phyloP scores from a whole-genome alignment of 2,329 filamentous ascomycete genomes.

The Fusarium sp. region DNA sequence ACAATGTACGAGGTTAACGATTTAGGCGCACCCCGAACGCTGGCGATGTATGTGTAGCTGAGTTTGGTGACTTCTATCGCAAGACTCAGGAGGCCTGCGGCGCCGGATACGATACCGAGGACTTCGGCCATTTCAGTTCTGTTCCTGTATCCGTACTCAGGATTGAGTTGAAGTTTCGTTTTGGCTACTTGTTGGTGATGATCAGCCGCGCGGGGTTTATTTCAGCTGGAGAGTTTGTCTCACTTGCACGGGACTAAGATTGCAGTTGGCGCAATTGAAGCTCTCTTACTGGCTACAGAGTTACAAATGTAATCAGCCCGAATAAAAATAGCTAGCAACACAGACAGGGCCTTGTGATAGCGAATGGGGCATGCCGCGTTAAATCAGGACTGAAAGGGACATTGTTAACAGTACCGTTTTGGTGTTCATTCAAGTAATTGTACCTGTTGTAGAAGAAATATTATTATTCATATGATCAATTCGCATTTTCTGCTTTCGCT shows the following conservation, averaged over 20 bases:
- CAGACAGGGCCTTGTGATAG: not conserved
- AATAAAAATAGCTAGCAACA: not conserved
- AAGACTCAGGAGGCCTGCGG: not conserved
- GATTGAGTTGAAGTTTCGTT: no score
- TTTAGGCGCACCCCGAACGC: not conserved
- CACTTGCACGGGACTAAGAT: not conserved
- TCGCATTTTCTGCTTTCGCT: not conserved
- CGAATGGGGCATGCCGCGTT: not conserved
- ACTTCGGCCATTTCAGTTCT: not conserved
- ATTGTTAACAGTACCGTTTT: not conserved
- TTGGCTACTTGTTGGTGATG: not conserved
- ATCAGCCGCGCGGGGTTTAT: not conserved
- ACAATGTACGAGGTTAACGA: not conserved
- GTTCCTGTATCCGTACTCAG: not conserved
- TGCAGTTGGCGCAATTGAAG: not conserved
- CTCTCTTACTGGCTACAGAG: not conserved
- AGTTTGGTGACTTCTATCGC: not conserved
- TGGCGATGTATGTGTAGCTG: not conserved
- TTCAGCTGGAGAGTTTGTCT: not conserved
- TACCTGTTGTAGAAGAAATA: not conserved
- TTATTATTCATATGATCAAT: accelerated
- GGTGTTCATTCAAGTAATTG: not conserved
- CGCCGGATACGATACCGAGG: not conserved
- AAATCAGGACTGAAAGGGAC: not conserved
- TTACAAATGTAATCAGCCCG: no score